phyloP scores from a whole-genome alignment of 495 filamentous ascomycete species.

The Podospora bellae-mahoneyi region DNA sequence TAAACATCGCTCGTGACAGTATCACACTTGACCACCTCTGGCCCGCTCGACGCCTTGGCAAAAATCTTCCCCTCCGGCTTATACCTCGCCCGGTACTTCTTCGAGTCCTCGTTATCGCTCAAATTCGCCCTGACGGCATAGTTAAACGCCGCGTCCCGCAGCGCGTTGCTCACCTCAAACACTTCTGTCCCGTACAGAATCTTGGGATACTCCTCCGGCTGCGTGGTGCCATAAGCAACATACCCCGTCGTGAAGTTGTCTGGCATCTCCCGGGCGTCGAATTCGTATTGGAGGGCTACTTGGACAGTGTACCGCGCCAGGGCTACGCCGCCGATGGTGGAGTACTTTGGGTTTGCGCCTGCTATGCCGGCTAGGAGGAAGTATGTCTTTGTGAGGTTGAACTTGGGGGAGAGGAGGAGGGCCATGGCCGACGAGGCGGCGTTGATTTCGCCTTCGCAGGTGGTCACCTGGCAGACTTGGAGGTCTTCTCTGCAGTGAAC shows the following conservation, averaged over 20 bases:
- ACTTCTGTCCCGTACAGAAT: constrained; percentile 74
- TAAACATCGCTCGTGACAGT: constrained; percentile 69
- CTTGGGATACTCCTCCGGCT: constrained; percentile 57
- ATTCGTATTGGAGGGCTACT: constrained; percentile 70
- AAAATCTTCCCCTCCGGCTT: constrained; percentile 40
- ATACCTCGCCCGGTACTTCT: constrained; percentile 61
- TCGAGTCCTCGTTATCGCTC: constrained; percentile 50
- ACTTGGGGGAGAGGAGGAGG: constrained; percentile 55
- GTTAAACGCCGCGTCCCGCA: constrained; percentile 53
- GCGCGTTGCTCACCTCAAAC: constrained; percentile 63
- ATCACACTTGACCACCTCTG: constrained; percentile 63
- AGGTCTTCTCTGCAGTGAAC: constrained; percentile 59
- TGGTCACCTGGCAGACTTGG: constrained; percentile 60
- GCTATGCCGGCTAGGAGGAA: constrained; percentile 71
- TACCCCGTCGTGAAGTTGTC: constrained; percentile 64
- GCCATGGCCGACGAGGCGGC: constrained; percentile 61
- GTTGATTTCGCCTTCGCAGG: constrained; percentile 65
- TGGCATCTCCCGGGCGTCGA: constrained; percentile 68
- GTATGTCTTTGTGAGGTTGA: constrained; percentile 65
- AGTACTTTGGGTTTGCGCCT: constrained; percentile 64
- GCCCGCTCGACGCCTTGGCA: constrained; percentile 48
- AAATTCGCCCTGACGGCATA: constrained; percentile 57
- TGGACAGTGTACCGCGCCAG: constrained; percentile 68
- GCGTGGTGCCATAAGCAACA: constrained; percentile 54
- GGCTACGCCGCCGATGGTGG: constrained; percentile 59